phyloP scores from a whole-genome alignment of 2,329 filamentous ascomycete genomes.

The Neofusicoccum umdonicola region DNA sequence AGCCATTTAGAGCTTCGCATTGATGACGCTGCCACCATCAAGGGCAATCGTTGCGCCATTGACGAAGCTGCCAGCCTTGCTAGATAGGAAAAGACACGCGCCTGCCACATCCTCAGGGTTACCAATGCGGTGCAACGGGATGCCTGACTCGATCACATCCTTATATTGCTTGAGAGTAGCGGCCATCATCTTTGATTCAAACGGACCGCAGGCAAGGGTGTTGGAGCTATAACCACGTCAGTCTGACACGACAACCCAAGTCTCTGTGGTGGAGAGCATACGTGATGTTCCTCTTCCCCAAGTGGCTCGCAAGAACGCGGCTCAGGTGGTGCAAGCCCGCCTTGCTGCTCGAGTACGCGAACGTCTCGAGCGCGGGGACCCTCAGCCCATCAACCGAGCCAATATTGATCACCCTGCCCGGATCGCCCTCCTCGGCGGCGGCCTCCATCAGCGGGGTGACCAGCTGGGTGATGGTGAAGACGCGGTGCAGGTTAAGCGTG shows the following conservation, averaged over 20 bases:
- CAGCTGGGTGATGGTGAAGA: slow-evolving; percentile 64
- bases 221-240: slow-evolving; percentile 47
- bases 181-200: slow-evolving; percentile 72
- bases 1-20: slow-evolving; percentile 33
- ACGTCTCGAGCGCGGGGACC: slow-evolving; percentile 60
- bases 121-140: slow-evolving; percentile 67
- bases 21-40: slow-evolving; percentile 40
- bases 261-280: neutral
- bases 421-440: slow-evolving; percentile 43
- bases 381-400: slow-evolving; percentile 62
- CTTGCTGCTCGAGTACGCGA: slow-evolving; percentile 60
- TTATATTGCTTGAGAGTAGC: slow-evolving; percentile 61
- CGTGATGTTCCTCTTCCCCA: slow-evolving; percentile 61
- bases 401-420: slow-evolving; percentile 63
- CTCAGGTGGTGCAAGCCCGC: slow-evolving; percentile 64
- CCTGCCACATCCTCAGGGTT: slow-evolving; percentile 68
- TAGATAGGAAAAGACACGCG: slow-evolving; percentile 67
- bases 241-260: slow-evolving; percentile 23
- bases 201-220: slow-evolving; percentile 69
- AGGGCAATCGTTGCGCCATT: slow-evolving; percentile 45
- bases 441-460: slow-evolving; percentile 62
- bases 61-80: slow-evolving; percentile 57
- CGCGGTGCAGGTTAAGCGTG: slow-evolving; percentile 60
- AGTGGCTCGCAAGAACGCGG: slow-evolving; percentile 61
- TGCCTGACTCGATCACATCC: slow-evolving; percentile 55